Base-by-base conservation (phyloP, 768 basidiomycete species). In the Podaxis sp. region DNA sequence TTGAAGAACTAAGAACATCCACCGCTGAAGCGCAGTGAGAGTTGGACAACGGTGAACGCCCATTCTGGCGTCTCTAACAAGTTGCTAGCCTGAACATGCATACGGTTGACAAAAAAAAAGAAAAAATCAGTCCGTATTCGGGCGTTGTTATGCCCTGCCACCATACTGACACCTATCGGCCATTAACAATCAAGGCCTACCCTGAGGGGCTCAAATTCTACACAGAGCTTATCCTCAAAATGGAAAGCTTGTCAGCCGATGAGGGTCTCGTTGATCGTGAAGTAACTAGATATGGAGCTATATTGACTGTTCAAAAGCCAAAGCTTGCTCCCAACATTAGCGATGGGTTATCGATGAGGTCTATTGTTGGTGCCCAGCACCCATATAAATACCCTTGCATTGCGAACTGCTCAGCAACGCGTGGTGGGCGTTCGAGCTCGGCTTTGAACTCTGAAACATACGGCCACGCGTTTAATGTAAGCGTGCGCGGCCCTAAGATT, bases 171-270 rank as follows among this genome's bases (percentile, higher is more conserved):
- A 0, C 13, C 28, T 7, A 13, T 6, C 7, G 11, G 11, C 27
- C 9, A 32, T 7, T 42, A 70, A 68, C 64, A 47, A 67, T 70
- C 21, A 40, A 62, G 47, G 65, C 65, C 0, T 68, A 71, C 37
- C 65, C 70, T 28, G 69, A 70, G 38, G 68, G 69, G 1, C 67
- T 71, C n/a, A 68, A 66, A 27, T 70, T 71, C 50, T 71, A 70
- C 25, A 71, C 70, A 21, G 54, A 55, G 18, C 54, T 55, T 16
- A 42, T 55, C 36, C 1, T 42, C 7, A 10, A 40, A 9, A 44
- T 42, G 54, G 38, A 42, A 27, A 44, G 27, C 27, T 25, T 55
- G 21, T 25, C 54, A n/a, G 44, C 4, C 23, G 54, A 55, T 42
- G 54, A 42, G 9, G 54, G 54, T 2, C 5, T 55, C 28, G 25